Evolutionary conservation across 2,329 filamentous ascomycete species (phyloP), one percentile per base, ranked within the genome.

Genomic region (Pyrenophora teres): DNA sequence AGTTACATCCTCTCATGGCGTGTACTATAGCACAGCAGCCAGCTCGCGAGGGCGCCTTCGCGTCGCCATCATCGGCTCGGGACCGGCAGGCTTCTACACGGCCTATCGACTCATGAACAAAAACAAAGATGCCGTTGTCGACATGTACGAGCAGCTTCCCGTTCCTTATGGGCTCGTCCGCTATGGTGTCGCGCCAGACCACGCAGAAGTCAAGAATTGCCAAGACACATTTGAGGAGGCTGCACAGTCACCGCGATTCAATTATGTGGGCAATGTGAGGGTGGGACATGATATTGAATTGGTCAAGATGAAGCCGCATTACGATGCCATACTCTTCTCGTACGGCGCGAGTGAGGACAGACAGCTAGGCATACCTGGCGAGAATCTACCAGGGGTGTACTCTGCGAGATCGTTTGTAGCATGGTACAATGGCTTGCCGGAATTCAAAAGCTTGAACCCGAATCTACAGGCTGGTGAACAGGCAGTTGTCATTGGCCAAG

Each of bases 131-230:
- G 86, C 87, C 0, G 81, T 83, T 43, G 83, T 99, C 18, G 93
- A 97, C 74, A 97, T 99, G 93, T 99, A 96, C 70, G 94, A 99
- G 76, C 86, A 90, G 23, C 77, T 97, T 33, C 94, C 94, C 0
- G 92, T 96, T 3, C 94, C 94, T 0, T 99, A 90, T 70, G 94
- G 94, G 1, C 81, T 99, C 48, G 92, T 96, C 42, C 83, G 94
- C 48, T 96, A 94, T 69, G 94, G 94, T 7, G 94, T 99, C 52
- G 95, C 94, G n/a, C 94, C 94, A 4, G 94, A 99, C 72, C 94
- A 99, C 75, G 93, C 94, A 0, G 93, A 99, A 77, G 94, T 99
- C 62, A 99, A 99, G 91, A 97, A 97, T 70, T 97, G 93, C 71
- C 87, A 96, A 78, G 90, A 94, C 12, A 96, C 91, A 65, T 97